Base-by-base conservation (phyloP, 2,329 filamentous ascomycete genomes). In the Penicillium polonicum region DNA sequence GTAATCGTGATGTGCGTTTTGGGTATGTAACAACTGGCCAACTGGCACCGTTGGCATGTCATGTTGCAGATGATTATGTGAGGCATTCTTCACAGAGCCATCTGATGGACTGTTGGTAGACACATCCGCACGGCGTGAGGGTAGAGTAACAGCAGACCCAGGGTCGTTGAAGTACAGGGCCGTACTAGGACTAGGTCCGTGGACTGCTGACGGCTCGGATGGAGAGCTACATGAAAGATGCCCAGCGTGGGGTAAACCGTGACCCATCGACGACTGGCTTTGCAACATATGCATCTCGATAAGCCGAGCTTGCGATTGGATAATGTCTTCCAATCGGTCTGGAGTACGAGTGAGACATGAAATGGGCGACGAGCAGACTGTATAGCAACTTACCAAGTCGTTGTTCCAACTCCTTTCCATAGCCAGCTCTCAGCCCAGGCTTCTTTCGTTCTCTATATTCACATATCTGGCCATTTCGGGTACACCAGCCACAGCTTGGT, bases 391-490 rank as follows among this genome's bases (percentile, higher is more conserved):
- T 69, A 78, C 76, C 75, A 41, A 91, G 81, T 38, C 88, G 83
- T 66, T 89, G 86, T 72, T 91, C 88, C 29, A 91, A 76, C 72
- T 91, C 88, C 55, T 88, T 83, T 17, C 88, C 88, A 71, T 91
- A 91, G 2, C 85, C 85, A 65, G 85, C 82, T 31, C 83, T 78
- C 38, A 83, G 78, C 2, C 88, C 87, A 8, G 87, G 86, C 70
- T 89, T 89, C 75, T 89, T 88, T 42, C 87, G 80, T 66, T 88
- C 87, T 60, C 84, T 85, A 70, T 90, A 90, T 70, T 88, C 84
- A 70, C 87, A 90, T 42, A 80, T 65, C 62, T 88, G 84, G 57
- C 82, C 82, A 72, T 90, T 88, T 50, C 87, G 83, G 49, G 84
- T 75, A 70, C 87, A 90, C 87, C 87, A 90, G 23, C 86, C 86